Evolutionary conservation across 306 rosid genomes (phyloP).

Genomic region (Fragaria ananassa): DNA sequence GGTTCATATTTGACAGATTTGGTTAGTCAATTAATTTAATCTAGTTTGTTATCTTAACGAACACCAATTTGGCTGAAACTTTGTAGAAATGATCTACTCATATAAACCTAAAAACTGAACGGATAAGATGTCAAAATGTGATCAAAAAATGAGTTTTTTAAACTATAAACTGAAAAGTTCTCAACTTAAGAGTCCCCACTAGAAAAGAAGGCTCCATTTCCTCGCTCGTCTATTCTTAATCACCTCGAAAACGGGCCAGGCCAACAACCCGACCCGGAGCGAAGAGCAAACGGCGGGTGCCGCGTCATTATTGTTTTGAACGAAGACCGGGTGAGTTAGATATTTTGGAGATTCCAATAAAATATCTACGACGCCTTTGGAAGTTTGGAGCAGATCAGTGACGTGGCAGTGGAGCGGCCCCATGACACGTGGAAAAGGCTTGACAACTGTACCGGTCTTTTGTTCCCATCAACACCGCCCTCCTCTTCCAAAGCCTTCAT

Average conservation of each 20-base stretch:
- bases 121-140: too few relatives aligned
- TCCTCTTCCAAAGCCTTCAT: background rate
- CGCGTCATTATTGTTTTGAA: background rate
- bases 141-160: too few relatives aligned
- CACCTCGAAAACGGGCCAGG: background rate
- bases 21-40: too few relatives aligned
- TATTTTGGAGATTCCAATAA: conserved; percentile 49
- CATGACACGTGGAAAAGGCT: conserved; percentile 77
- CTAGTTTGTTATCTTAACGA: too few relatives aligned
- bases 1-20: too few relatives aligned
- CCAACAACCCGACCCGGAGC: background rate
- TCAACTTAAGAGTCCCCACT: too few relatives aligned
- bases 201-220: too few relatives aligned
- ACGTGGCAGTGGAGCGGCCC: conserved; percentile 58
- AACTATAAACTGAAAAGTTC: too few relatives aligned
- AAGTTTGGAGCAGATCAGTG: conserved; percentile 1
- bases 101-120: too few relatives aligned
- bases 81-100: too few relatives aligned
- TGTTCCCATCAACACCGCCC: conserved; percentile 30
- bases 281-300: background rate
- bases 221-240: background rate
- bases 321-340: conserved; percentile 24
- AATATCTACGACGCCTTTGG: conserved; percentile 42
- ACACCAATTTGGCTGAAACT: too few relatives aligned
- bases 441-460: conserved; percentile 56